Conservation (phyloP, 495 filamentous ascomycete species). For the Pyronema domesticum region DNA sequence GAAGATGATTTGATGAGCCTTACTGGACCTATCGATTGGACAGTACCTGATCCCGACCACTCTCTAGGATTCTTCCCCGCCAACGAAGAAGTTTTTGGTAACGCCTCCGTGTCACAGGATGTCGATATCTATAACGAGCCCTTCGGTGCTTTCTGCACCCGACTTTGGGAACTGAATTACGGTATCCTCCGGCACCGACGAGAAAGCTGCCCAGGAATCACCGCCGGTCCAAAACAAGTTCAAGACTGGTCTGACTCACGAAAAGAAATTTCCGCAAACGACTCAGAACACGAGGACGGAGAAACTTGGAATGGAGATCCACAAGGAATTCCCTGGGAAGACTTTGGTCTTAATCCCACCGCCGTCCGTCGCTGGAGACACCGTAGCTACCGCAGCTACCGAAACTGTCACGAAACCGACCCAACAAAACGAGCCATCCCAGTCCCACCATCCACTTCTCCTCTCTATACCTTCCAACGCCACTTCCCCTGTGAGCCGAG, state of each 20-base stretch:
- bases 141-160: slow-evolving; percentile 18
- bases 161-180: background rate
- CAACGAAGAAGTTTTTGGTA: slow-evolving; percentile 1
- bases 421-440: slow-evolving; percentile 9
- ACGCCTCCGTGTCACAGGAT: slow-evolving; percentile 9
- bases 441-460: slow-evolving; percentile 2
- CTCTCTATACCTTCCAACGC: slow-evolving; percentile 5
- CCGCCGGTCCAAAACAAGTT: slow-evolving; percentile 8
- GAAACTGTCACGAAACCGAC: slow-evolving; percentile 27
- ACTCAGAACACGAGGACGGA: slow-evolving; percentile 29
- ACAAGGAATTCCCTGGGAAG: slow-evolving; percentile 63
- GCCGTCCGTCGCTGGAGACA: slow-evolving; percentile 42
- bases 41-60: background rate
- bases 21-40: background rate
- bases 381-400: slow-evolving; percentile 41
- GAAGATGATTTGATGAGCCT: background rate
- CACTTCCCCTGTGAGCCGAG: background rate
- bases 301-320: slow-evolving; percentile 45
- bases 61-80: background rate
- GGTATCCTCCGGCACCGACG: slow-evolving; percentile 6
- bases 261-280: slow-evolving; percentile 7
- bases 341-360: slow-evolving; percentile 41
- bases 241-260: slow-evolving; percentile 1
- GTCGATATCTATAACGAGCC: slow-evolving; percentile 24
- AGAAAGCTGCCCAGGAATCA: slow-evolving; percentile 1